Evolutionary conservation across 2,329 filamentous ascomycete genomes (phyloP).

Genomic region (Aspergillus sclerotialis): DNA sequence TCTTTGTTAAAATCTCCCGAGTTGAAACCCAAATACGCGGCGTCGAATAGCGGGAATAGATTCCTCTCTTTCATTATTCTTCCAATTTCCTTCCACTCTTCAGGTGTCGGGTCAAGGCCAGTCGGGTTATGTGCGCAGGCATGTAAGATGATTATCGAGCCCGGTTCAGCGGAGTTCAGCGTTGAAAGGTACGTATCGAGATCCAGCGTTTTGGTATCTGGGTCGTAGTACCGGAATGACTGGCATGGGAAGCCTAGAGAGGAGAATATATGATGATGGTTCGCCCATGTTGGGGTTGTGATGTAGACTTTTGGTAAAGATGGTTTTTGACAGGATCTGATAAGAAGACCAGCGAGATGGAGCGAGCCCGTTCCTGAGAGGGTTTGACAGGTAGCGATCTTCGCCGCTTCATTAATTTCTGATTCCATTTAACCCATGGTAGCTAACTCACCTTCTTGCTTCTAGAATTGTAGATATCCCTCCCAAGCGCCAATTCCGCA

Average conservation of each 20-base stretch:
- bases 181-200: conserved; percentile 7
- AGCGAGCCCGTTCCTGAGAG: conserved; percentile 69
- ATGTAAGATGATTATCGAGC: conserved; percentile 48
- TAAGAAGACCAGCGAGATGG: conserved; percentile 16
- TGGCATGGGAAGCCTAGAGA: conserved; percentile 51
- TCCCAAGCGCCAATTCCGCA: conserved; percentile 74
- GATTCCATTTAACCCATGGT: no score
- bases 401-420: neutral
- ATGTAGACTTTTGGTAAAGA: conserved; percentile 9
- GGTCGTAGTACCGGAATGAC: conserved; percentile 18
- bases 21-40: conserved; percentile 22
- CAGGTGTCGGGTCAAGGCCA: conserved; percentile 75
- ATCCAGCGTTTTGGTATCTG: conserved; percentile 10
- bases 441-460: neutral
- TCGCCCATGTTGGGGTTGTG: conserved; percentile 2
- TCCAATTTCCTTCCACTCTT: conserved; percentile 77
- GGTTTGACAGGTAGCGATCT: conserved; percentile 57
- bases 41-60: conserved; percentile 69
- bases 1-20: conserved; percentile 21
- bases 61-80: conserved; percentile 45
- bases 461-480: conserved; percentile 6
- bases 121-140: conserved; percentile 91
- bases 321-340: conserved; percentile 9
- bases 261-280: conserved; percentile 2
- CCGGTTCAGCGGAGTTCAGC: conserved; percentile 41